phyloP scores from a whole-genome alignment of 2,329 filamentous ascomycete genomes.

The Talaromyces sp. region DNA sequence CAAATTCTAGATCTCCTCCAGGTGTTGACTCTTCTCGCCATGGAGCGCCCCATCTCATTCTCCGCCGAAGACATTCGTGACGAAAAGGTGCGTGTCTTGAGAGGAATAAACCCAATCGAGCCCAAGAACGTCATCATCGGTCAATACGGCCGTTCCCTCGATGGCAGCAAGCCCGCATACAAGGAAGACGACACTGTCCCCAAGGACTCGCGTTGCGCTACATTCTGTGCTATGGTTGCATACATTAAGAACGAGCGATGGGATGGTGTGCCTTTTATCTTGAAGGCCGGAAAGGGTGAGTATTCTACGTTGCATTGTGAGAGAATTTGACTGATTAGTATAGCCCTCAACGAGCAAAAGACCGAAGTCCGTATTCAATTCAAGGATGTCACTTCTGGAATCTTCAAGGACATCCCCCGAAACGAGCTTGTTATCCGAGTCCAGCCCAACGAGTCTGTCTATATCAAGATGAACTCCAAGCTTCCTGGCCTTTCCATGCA shows the following conservation, averaged over 20 bases:
- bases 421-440: constrained; percentile 99
- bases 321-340: constrained; percentile 18
- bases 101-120: constrained; percentile 89
- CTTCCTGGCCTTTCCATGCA: constrained; percentile 98
- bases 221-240: constrained; percentile 93
- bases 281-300: constrained; percentile 88
- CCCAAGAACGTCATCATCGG: constrained; percentile 99
- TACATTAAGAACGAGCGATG: constrained; percentile 99
- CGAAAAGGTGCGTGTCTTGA: constrained; percentile 92
- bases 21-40: constrained; percentile 90
- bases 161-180: constrained; percentile 94
- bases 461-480: constrained; percentile 99
- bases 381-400: constrained; percentile 98
- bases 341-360: constrained; percentile 96
- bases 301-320: neutral
- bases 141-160: constrained; percentile 93
- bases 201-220: constrained; percentile 94
- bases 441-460: constrained; percentile 98
- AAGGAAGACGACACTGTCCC: constrained; percentile 98
- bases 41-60: constrained; percentile 98
- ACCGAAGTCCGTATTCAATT: constrained; percentile 99
- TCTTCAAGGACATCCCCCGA: constrained; percentile 99
- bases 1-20: constrained; percentile 70
- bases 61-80: constrained; percentile 97
- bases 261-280: constrained; percentile 98